These are phyloP conservation scores for Ogataea populi-albae DNA, from an alignment of 805 yeast species.

Conservation along the genomic window DNA sequence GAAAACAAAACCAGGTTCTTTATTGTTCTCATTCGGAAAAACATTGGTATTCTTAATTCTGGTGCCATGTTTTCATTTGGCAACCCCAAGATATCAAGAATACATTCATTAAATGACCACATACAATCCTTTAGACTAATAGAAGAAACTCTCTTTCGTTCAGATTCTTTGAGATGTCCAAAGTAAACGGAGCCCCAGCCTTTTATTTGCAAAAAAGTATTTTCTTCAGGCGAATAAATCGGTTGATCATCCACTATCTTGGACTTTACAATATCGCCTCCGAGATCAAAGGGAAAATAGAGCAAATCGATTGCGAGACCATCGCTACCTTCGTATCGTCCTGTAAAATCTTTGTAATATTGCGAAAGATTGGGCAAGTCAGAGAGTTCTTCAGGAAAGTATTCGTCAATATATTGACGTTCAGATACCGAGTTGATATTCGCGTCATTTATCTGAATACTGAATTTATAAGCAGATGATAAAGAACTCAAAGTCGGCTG, in stretches of 20 bases:
- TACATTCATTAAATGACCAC: constrained; percentile 24
- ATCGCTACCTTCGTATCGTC: constrained; percentile 1
- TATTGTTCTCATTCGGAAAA: constrained; percentile 20
- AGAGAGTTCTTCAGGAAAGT: constrained; percentile 23
- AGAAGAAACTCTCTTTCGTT: constrained; percentile 1
- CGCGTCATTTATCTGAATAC: constrained; percentile 7
- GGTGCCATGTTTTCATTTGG: constrained; percentile 27
- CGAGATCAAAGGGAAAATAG: constrained; percentile 26
- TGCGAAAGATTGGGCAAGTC: constrained; percentile 22
- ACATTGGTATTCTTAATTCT: constrained; percentile 20
- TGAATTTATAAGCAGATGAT: constrained; percentile 9
- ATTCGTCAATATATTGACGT: constrained; percentile 12
- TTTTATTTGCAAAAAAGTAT: constrained; percentile 17
- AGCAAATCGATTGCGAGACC: constrained; percentile 13
- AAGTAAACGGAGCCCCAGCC: constrained; percentile 30
- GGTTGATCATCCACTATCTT: constrained; percentile 15
- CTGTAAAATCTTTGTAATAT: constrained; percentile 13
- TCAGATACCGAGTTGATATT: constrained; percentile 1
- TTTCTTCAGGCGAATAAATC: constrained; percentile 19
- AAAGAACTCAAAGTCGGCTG: constrained; percentile 8
- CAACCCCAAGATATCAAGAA: constrained; percentile 16
- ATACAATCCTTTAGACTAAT: constrained; percentile 19
- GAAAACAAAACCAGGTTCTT: constrained; percentile 23
- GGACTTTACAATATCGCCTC: constrained; percentile 16
- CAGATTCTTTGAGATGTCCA: constrained; percentile 14